Evolutionary conservation across 768 basidiomycete genomes (phyloP).

Genomic region (Dendrothele bispora): DNA sequence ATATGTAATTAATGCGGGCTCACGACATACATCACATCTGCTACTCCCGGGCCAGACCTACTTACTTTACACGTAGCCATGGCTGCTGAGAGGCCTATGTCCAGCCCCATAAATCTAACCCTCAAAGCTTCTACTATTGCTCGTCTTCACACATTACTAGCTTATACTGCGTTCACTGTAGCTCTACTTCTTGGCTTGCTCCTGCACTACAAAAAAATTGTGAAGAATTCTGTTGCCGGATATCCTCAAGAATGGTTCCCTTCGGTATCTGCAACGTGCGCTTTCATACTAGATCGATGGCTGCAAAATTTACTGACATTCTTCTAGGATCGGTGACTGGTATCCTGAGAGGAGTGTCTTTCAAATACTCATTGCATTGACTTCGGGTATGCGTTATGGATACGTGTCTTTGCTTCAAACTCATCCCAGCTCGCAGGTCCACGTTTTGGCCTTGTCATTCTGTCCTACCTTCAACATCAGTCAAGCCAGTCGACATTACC

Average conservation of each 20-base stretch:
- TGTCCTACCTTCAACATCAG: conserved; percentile 61
- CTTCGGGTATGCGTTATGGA: conserved; percentile 51
- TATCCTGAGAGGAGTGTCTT: conserved; percentile 84
- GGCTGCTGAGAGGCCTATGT: too few relatives aligned
- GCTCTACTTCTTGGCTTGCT: conserved; percentile 65
- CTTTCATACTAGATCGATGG: conserved; percentile 10
- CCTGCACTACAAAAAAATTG: conserved; percentile 82
- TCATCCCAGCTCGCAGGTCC: conserved; percentile 47
- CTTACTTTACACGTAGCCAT: too few relatives aligned
- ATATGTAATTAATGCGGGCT: too few relatives aligned
- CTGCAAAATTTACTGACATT: not conserved
- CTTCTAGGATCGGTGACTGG: conserved; percentile 84
- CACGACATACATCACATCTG: too few relatives aligned
- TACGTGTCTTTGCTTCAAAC: not conserved
- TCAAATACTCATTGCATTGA: conserved; percentile 85
- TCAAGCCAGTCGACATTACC: conserved; percentile 42
- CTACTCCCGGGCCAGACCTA: too few relatives aligned
- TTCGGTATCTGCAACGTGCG: conserved; percentile 83
- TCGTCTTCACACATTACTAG: conserved; percentile 64
- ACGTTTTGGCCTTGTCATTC: conserved; percentile 67
- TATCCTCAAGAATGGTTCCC: conserved; percentile 92
- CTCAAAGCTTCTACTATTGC: conserved; percentile 56
- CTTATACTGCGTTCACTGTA: conserved; percentile 59
- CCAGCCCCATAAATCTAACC: conserved; percentile 12
- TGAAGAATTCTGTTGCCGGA: conserved; percentile 79